A percentile compares a stretch with the other conserved stretches of the same genome.
Conservation (phyloP, 176 grass and related monocot species). For the Aegilops umbellulata region DNA sequence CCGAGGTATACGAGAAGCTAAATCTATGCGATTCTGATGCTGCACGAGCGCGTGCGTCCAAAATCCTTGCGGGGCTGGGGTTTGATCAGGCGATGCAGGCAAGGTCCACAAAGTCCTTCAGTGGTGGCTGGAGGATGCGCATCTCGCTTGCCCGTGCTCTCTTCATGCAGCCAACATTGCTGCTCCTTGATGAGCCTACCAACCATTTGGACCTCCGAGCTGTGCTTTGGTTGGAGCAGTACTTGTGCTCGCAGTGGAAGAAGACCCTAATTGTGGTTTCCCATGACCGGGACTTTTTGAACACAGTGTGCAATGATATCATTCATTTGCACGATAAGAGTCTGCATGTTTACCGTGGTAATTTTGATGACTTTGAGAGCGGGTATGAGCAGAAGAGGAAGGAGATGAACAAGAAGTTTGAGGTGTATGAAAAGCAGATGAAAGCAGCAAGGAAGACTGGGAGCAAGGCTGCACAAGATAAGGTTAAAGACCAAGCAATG, state of each 20-base stretch:
- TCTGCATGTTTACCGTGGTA: constrained; percentile 83
- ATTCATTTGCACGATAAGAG: constrained; percentile 86
- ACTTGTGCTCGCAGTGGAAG: constrained; percentile 90
- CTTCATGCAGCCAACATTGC: constrained; percentile 92
- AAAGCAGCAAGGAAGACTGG: constrained; percentile 82
- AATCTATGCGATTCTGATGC: constrained; percentile 74
- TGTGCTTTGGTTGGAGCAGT: constrained; percentile 94
- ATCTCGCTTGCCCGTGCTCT: constrained; percentile 92
- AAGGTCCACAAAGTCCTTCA: constrained; percentile 80
- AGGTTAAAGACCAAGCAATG: constrained; percentile 78
- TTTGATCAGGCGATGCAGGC: constrained; percentile 86
- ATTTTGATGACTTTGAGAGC: constrained; percentile 90
- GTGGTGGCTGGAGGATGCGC: constrained; percentile 97
- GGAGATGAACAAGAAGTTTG: constrained; percentile 87
- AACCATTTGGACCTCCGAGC: constrained; percentile 96
- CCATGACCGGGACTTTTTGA: constrained; percentile 88
- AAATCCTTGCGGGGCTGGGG: constrained; percentile 82
- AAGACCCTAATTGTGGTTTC: constrained; percentile 92
- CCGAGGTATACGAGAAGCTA: constrained; percentile 81
- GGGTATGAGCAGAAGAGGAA: constrained; percentile 95
- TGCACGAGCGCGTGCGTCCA: constrained; percentile 62
- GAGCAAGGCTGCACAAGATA: constrained; percentile 85
- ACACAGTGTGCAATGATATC: constrained; percentile 90
- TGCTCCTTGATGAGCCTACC: constrained; percentile 89
- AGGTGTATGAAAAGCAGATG: constrained; percentile 85